Evolutionary conservation across 306 rosid species (phyloP).

Genomic region (Prunus mira): DNA sequence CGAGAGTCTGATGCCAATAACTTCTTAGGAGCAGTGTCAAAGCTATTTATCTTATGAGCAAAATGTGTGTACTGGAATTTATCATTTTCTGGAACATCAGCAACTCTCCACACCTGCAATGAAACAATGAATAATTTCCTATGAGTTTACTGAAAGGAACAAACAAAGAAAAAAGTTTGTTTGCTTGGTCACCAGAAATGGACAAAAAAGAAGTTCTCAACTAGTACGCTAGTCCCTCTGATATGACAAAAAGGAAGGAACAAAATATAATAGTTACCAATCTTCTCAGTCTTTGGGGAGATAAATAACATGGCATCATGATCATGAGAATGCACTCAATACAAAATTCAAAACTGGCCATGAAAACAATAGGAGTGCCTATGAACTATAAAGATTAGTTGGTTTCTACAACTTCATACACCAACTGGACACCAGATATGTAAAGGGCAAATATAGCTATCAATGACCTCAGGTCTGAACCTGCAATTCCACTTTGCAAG

Average conservation of each 20-base stretch:
- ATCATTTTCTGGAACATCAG: slow-evolving; percentile 71
- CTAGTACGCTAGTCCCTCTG: neutral
- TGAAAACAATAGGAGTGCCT: neutral
- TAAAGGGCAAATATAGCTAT: neutral
- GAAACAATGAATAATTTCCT: neutral
- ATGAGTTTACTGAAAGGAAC: neutral
- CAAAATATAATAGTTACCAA: neutral
- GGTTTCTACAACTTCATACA: neutral
- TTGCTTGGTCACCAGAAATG: neutral
- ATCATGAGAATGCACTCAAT: neutral
- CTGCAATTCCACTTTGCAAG: neutral
- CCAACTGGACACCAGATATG: neutral
- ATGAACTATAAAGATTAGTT: neutral
- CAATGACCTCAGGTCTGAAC: neutral
- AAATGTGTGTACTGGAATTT: slow-evolving; percentile 81
- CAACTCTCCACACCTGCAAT: slow-evolving; percentile 38
- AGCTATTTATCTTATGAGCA: slow-evolving; percentile 90
- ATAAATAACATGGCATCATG: neutral
- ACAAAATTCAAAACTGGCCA: neutral
- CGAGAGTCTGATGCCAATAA: slow-evolving; percentile 91
- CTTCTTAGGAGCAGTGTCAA: slow-evolving; percentile 78
- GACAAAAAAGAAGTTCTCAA: neutral
- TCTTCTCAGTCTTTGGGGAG: neutral
- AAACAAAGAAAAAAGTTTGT: neutral
- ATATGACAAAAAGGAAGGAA: neutral